Evolutionary conservation across 352 stramenopile species (phyloP).

Genomic region (Aphanomyces invadans): DNA sequence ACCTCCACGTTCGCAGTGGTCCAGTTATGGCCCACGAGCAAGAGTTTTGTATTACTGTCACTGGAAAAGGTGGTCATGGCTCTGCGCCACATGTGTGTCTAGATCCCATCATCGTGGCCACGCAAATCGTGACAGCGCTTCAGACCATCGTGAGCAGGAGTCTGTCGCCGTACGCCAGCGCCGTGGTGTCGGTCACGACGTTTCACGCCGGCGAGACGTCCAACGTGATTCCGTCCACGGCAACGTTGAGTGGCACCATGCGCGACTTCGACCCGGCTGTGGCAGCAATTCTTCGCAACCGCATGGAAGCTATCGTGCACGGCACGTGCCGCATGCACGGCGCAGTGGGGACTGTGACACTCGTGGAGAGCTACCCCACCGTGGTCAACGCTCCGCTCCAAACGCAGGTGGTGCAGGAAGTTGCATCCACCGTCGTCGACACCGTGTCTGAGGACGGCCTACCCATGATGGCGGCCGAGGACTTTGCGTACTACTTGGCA

Average conservation of each 20-base stretch:
- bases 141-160: slow-evolving; percentile 90
- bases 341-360: slow-evolving; percentile 50
- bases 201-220: slow-evolving; percentile 89
- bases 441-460: slow-evolving; percentile 72
- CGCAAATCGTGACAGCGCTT: slow-evolving; percentile 86
- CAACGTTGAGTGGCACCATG: slow-evolving; percentile 86
- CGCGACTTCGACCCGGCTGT: slow-evolving; percentile 86
- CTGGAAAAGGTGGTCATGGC: slow-evolving; percentile 90
- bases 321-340: slow-evolving; percentile 80
- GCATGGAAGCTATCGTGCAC: slow-evolving; percentile 77
- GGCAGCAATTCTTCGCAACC: slow-evolving; percentile 70
- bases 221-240: slow-evolving; percentile 90
- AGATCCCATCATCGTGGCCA: slow-evolving; percentile 88
- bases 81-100: slow-evolving; percentile 87
- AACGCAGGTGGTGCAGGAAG: slow-evolving; percentile 65
- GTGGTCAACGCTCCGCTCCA: slow-evolving; percentile 76
- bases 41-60: slow-evolving; percentile 88
- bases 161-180: slow-evolving; percentile 86
- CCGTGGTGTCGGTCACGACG: slow-evolving; percentile 88
- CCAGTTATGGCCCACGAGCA: slow-evolving; percentile 89
- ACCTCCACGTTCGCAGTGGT: slow-evolving; percentile 79
- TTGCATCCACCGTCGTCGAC: slow-evolving; percentile 58
- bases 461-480: slow-evolving; percentile 91
- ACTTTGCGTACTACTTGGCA: slow-evolving; percentile 89
- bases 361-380: slow-evolving; percentile 62